Conservation (phyloP, 192 early-diverging fungal species). For the Phlyctochytrium arcticum region DNA sequence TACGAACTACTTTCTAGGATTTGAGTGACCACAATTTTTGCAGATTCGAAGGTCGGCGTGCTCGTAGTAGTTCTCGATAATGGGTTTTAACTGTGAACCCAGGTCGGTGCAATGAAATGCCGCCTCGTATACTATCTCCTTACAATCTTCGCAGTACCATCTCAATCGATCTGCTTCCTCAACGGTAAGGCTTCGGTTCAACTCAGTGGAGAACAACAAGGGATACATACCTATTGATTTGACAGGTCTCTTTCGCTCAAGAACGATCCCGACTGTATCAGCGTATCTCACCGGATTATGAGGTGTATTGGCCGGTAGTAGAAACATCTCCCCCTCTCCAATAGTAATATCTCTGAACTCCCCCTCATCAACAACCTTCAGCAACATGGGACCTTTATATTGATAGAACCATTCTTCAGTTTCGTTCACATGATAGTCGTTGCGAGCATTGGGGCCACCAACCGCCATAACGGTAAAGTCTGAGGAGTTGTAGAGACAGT, state of each 20-base stretch:
- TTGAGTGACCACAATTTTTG: conserved; percentile 42
- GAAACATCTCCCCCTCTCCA: conserved; percentile 92
- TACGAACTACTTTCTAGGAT: conserved; percentile 34
- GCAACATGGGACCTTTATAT: conserved; percentile 87
- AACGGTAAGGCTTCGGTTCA: neutral
- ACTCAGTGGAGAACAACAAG: neutral
- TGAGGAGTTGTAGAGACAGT: conserved; percentile 69
- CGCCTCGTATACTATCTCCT: conserved; percentile 79
- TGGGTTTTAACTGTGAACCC: conserved; percentile 83
- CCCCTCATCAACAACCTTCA: conserved; percentile 80
- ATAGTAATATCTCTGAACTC: conserved; percentile 82
- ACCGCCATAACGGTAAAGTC: conserved; percentile 93
- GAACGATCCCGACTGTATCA: conserved; percentile 93
- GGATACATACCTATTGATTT: conserved; percentile 59
- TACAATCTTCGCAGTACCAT: conserved; percentile 94
- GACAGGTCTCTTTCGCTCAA: conserved; percentile 79
- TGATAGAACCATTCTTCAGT: conserved; percentile 99
- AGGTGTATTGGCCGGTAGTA: conserved; percentile 88
- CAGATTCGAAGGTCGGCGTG: conserved; percentile 71
- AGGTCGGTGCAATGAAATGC: conserved; percentile 88
- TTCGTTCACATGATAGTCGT: conserved; percentile 95
- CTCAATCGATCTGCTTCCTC: conserved; percentile 69
- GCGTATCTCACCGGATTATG: conserved; percentile 92
- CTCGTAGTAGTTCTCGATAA: conserved; percentile 79
- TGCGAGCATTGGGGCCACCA: conserved; percentile 86